Evolutionary conservation across 2,329 filamentous ascomycete species (phyloP), one percentile per base, ranked within the genome.

Genomic region (Sporothrix euskadiensis): DNA sequence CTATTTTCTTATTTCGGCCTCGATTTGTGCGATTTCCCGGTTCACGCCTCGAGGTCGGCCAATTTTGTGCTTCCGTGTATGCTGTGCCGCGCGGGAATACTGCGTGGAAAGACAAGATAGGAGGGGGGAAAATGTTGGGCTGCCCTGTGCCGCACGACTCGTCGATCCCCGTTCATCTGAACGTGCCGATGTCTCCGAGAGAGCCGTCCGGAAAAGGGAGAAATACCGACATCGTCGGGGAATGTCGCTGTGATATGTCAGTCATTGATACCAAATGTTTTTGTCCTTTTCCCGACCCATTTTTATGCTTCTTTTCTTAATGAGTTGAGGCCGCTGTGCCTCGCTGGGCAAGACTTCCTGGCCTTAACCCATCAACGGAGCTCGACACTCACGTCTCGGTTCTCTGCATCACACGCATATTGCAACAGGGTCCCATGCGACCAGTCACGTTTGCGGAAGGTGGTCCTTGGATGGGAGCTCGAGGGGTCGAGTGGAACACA

Each of bases 91-190:
- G 19, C 39, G 22, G 61, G 39, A 66, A 66, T 44, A n/a, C 47
- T 52, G 47, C 16, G 47, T n/a, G 47, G 10, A 66, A n/a, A 12
- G 22, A 47, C 61, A 7, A 44, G 26, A 35, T 59, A 59, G 35
- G 59, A 44, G 19, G 9, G 59, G 35, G 35, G n/a, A 41, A 65
- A 8, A 30, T 4, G 39, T 14, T 47, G 61, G 61, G 39, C 26
- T 12, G 39, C 44, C 19, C 61, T 66, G 61, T 66, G 61, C 61
- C 39, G 61, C 61, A 66, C 39, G 61, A 66, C 22, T 8, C 39
- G 61, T 66, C 61, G 61, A 65, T 65, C 59, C 59, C 19, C 35
- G 59, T 26, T 65, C 35, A 65, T 65, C 59, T 44, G 35, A 66
- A 30, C 61, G 10, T 47, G 61, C 30, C 39, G 39, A 47, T 66